Evolutionary conservation across 2,329 filamentous ascomycete genomes (phyloP).

Genomic region (Trichoderma asperellum): DNA sequence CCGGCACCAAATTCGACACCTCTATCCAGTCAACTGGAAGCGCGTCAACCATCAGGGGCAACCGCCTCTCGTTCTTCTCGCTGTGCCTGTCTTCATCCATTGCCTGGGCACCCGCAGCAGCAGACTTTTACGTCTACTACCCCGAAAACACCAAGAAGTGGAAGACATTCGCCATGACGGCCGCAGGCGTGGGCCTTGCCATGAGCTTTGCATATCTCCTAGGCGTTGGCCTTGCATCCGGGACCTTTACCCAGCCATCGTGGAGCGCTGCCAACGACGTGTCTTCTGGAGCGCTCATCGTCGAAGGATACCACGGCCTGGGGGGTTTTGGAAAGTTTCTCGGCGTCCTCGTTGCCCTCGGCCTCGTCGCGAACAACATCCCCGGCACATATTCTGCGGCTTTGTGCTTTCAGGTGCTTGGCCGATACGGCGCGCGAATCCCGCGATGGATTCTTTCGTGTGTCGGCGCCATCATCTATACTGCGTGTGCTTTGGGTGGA

Average conservation of each 20-base stretch:
- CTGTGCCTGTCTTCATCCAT: constrained; percentile 60
- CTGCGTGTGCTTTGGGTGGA: constrained; percentile 59
- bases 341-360: constrained; percentile 58
- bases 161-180: constrained; percentile 71
- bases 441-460: constrained; percentile 60
- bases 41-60: constrained; percentile 68
- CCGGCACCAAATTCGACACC: constrained; percentile 63
- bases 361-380: constrained; percentile 59
- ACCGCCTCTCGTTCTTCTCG: constrained; percentile 67
- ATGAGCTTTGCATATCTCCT: constrained; percentile 72
- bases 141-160: constrained; percentile 61
- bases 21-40: constrained; percentile 60
- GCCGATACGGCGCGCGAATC: constrained; percentile 56
- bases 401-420: constrained; percentile 62
- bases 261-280: constrained; percentile 57
- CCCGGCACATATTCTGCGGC: constrained; percentile 61
- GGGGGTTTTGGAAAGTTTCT: constrained; percentile 61
- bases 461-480: constrained; percentile 56
- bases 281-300: constrained; percentile 60
- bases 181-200: constrained; percentile 62
- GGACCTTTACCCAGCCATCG: constrained; percentile 51
- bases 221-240: constrained; percentile 56
- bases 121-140: constrained; percentile 82
- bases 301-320: constrained; percentile 57
- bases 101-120: constrained; percentile 71